Conservation (phyloP, 768 basidiomycete genomes). For the Boletellus ananiceps region DNA sequence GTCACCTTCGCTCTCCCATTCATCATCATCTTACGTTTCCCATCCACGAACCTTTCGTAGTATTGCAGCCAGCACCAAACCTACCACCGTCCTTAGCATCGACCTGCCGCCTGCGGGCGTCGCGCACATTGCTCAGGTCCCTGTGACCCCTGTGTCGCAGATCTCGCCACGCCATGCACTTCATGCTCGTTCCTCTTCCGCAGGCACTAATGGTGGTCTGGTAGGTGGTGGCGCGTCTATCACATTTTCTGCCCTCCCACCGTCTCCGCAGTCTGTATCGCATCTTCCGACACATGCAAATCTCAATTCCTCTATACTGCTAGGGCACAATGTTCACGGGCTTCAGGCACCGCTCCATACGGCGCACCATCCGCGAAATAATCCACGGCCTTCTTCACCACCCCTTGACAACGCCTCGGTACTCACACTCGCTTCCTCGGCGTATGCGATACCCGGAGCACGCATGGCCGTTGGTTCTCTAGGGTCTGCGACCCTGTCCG, state of each 20-base stretch:
- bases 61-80: constrained; percentile 86
- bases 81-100: constrained; percentile 89
- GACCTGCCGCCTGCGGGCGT: constrained; percentile 77
- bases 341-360: constrained; percentile 87
- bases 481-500: constrained; percentile 46
- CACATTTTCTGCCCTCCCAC: constrained; percentile 68
- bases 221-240: constrained; percentile 54
- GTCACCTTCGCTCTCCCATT: constrained; percentile 80
- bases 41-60: constrained; percentile 78
- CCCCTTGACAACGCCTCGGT: constrained; percentile 90
- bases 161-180: constrained; percentile 46
- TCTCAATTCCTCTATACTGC: constrained; percentile 23
- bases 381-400: constrained; percentile 88
- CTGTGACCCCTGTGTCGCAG: constrained; percentile 53
- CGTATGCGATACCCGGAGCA: constrained; percentile 68
- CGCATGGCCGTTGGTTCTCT: constrained; percentile 43
- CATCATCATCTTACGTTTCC: constrained; percentile 80
- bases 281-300: constrained; percentile 34
- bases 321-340: constrained; percentile 26
- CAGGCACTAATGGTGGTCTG: constrained; percentile 43
- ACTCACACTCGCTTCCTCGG: constrained; percentile 90
- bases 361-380: constrained; percentile 90
- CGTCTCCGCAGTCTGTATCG: constrained; percentile 41
- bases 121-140: constrained; percentile 89
- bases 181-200: constrained; percentile 60